Evolutionary conservation across 2,329 filamentous ascomycete genomes (phyloP), one percentile per base, ranked within the genome.

Genomic region (Botryotinia calthae): DNA sequence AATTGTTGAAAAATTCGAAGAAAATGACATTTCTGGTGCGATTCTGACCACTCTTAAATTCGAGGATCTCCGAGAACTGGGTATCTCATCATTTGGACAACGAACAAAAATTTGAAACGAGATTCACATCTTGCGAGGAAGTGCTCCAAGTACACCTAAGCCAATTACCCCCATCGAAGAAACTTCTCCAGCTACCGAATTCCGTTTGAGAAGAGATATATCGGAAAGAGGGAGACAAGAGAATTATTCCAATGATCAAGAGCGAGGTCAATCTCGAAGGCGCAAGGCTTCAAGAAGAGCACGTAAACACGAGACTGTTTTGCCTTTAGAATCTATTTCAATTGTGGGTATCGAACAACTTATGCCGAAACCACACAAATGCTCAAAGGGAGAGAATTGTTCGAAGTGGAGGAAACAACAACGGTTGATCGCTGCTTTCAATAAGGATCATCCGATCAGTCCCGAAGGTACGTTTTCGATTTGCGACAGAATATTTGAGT

Each of bases 321-420:
- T 91, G 1, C 93, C 93, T 2, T 87, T 90, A 73, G 93, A 97
- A 81, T 95, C 93, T 1, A 91, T 96, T 6, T 97, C 94, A 0
- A 97, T 97, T 77, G 94, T 97, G 48, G 94, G 92, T 42, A 97
- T 97, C 75, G 94, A 97, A 83, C 93, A 97, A 82, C 85, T 96
- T 71, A 87, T 97, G 71, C 94, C 94, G 8, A 95, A 93, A 83
- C 89, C 91, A 25, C 95, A 97, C 82, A 87, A 87, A 72, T 98
- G 95, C 83, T 89, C 89, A 63, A 97, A 97, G 82, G 95, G 95
- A 63, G 93, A 96, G 82, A 90, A 92, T 77, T 97, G 95, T 82
- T 86, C 89, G 66, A 97, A 94, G 81, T 97, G 88, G 87, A 89
- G 87, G 81, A 93, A 91, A 81, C 92, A 95, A 80, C 92, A 97